These are phyloP conservation scores for Quercus wislizeni DNA, from an alignment of 306 rosid species.

Conservation along the genomic window DNA sequence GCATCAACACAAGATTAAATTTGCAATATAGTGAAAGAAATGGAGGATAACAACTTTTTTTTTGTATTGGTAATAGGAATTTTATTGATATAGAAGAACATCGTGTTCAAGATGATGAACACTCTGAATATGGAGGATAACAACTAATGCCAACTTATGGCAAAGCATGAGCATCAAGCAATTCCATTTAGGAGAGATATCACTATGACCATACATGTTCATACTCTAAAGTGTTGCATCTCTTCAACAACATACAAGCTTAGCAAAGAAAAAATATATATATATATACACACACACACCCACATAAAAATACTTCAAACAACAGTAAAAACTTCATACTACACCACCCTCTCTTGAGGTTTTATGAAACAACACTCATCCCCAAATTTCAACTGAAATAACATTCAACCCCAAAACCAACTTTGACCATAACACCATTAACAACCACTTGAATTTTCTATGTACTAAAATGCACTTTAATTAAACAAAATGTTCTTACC, in stretches of 20 bases:
- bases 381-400: no score
- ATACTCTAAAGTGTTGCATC: background rate
- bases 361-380: no score
- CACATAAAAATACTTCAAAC: background rate
- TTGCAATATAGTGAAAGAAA: background rate
- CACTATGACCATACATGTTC: background rate
- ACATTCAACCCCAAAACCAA: no score
- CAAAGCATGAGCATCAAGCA: background rate
- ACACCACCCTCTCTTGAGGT: no score
- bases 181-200: background rate
- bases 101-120: no score
- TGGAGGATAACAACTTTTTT: background rate
- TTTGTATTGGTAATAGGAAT: no score
- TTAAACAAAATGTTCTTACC: no score
- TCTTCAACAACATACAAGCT: background rate
- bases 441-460: no score
- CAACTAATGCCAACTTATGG: background rate
- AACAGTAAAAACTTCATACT: background rate
- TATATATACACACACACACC: rapidly evolving
- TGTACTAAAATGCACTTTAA: no score
- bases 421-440: no score
- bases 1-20: background rate
- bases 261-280: background rate
- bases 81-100: no score
- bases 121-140: background rate